Percentiles rank a stretch among this genome's conserved stretches.
Evolutionary conservation across 192 early-diverging fungal species (phyloP).

Genomic region (Coemansia sp.): DNA sequence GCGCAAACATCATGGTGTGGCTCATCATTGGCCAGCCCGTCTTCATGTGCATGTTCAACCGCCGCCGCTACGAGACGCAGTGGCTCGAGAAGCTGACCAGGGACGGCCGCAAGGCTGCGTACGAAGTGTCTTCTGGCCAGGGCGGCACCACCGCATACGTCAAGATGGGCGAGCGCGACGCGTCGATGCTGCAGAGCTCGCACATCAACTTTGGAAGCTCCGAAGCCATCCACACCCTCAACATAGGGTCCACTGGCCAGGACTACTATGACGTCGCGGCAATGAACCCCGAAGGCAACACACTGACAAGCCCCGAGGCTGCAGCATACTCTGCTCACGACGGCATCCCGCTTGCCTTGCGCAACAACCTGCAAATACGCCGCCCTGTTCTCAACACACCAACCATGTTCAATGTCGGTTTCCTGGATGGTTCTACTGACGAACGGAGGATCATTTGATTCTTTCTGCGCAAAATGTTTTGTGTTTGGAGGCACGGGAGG

Average conservation of each 20-base stretch:
- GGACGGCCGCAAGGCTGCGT: conserved; percentile 42
- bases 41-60: conserved; percentile 44
- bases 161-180: conserved; percentile 39
- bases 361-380: conserved; percentile 46
- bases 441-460: conserved; percentile 16
- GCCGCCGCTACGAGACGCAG: conserved; percentile 28
- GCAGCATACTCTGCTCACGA: conserved; percentile 27
- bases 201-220: conserved; percentile 32
- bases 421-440: conserved; percentile 4
- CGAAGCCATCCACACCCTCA: conserved; percentile 20
- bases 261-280: conserved; percentile 18
- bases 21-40: conserved; percentile 38
- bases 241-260: conserved; percentile 8
- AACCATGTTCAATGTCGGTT: conserved; percentile 23
- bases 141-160: conserved; percentile 40
- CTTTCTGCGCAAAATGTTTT: too few relatives aligned
- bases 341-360: conserved; percentile 34
- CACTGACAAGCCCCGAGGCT: conserved; percentile 17
- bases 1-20: conserved; percentile 35
- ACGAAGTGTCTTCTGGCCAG: conserved; percentile 33
- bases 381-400: conserved; percentile 39
- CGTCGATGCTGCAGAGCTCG: conserved; percentile 35
- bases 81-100: conserved; percentile 49
- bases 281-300: conserved; percentile 12
- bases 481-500: too few relatives aligned